Conservation (phyloP, 2,329 filamentous ascomycete genomes). For the Clonostachys solani region DNA sequence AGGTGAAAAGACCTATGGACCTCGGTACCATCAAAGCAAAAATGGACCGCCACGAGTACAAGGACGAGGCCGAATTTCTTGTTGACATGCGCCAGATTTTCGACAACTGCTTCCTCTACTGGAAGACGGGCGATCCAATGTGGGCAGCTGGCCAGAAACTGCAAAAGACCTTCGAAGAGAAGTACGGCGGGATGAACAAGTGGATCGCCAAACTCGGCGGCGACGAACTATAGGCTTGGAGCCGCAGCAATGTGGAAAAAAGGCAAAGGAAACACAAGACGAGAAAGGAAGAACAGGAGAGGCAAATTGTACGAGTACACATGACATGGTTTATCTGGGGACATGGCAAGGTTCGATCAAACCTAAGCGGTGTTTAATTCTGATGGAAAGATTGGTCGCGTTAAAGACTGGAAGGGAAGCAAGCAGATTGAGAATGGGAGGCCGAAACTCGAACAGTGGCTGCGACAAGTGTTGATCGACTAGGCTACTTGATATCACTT, state of each 20-base stretch:
- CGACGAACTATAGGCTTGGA: conserved; percentile 13
- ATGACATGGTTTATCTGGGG: not conserved
- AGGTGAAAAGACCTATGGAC: conserved; percentile 59
- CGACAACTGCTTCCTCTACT: conserved; percentile 61
- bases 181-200: conserved; percentile 54
- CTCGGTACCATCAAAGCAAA: conserved; percentile 55
- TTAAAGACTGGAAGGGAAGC: too few relatives aligned
- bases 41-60: conserved; percentile 51
- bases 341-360: too few relatives aligned
- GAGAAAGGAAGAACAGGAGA: conserved; percentile 10
- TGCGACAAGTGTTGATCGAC: too few relatives aligned
- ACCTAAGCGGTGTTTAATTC: too few relatives aligned
- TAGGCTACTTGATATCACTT: too few relatives aligned
- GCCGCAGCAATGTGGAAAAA: too few relatives aligned
- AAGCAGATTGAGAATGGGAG: too few relatives aligned
- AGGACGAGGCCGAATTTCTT: conserved; percentile 46
- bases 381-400: too few relatives aligned
- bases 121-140: conserved; percentile 50
- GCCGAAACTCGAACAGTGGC: too few relatives aligned
- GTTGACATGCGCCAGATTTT: conserved; percentile 59
- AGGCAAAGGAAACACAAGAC: too few relatives aligned
- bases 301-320: not conserved
- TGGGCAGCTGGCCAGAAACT: conserved; percentile 52
- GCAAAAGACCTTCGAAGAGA: conserved; percentile 54
- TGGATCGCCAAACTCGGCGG: conserved; percentile 51